Evolutionary conservation across 2,329 filamentous ascomycete species (phyloP).

Genomic region (Fusarium devonianum): DNA sequence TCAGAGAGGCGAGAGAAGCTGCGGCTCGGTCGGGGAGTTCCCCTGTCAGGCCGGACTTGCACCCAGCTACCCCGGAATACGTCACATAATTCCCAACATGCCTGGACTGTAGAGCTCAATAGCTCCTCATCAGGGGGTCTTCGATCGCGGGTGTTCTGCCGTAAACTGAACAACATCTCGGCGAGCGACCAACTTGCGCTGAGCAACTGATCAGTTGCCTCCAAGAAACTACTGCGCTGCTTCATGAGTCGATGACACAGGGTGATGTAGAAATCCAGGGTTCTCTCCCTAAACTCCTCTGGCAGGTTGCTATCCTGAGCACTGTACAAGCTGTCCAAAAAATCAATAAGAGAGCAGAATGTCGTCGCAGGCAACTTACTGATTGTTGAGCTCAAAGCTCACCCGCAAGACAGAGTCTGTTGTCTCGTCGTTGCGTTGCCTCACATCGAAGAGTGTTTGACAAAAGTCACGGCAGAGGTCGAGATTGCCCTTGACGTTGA

Average conservation of each 20-base stretch:
- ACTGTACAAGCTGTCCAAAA: constrained; percentile 72
- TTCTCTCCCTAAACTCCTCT: constrained; percentile 86
- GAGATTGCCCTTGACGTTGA: constrained; percentile 75
- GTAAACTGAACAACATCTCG: constrained; percentile 90
- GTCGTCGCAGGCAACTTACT: constrained; percentile 57
- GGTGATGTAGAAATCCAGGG: constrained; percentile 92
- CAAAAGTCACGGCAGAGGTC: constrained; percentile 93
- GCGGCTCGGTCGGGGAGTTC: constrained; percentile 83
- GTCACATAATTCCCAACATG: constrained; percentile 94
- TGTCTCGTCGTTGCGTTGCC: constrained; percentile 77
- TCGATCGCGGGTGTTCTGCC: constrained; percentile 79
- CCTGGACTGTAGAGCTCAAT: constrained; percentile 85
- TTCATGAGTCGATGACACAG: constrained; percentile 97
- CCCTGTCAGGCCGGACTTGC: constrained; percentile 83
- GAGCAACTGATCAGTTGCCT: constrained; percentile 81
- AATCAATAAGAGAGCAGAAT: constrained; percentile 38
- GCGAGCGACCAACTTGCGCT: constrained; percentile 89
- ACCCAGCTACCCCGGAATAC: constrained; percentile 94
- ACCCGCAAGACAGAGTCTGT: constrained; percentile 88
- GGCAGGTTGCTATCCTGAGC: constrained; percentile 83
- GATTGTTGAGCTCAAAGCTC: constrained; percentile 94
- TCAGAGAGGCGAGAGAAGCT: constrained; percentile 70
- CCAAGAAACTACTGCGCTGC: constrained; percentile 78
- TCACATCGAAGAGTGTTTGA: constrained; percentile 86
- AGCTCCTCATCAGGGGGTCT: constrained; percentile 81